Percentiles rank a stretch among this genome's conserved stretches.
Conservation (phyloP, 345 rosid species). For the Salix purpurea region DNA sequence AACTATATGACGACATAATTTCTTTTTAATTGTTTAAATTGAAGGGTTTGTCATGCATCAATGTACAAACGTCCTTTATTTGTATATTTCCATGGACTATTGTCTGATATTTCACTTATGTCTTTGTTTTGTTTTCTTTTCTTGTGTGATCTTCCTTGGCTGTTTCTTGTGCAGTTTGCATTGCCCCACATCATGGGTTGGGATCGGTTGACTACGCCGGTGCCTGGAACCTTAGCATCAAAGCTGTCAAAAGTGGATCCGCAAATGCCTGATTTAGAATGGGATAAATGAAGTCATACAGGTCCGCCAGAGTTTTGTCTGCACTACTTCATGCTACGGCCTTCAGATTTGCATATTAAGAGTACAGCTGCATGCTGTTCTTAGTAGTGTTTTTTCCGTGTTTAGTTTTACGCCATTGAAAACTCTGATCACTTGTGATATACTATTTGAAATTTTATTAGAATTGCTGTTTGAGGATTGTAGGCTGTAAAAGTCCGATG, state of each 20-base stretch:
- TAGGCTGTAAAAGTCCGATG: no score
- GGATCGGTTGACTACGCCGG: constrained; percentile 49
- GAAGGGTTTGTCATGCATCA: no score
- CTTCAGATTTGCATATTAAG: not conserved
- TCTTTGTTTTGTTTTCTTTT: not conserved
- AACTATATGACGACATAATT: no score
- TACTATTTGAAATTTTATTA: no score
- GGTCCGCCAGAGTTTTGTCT: not conserved
- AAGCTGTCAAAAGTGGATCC: constrained; percentile 39
- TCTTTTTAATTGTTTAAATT: no score
- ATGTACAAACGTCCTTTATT: no score
- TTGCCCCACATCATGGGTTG: constrained; percentile 94
- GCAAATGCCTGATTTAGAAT: constrained; percentile 45
- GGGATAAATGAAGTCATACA: constrained; percentile 47
- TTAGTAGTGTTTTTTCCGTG: not conserved
- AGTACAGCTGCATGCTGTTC: not conserved
- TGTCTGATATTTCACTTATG: not conserved
- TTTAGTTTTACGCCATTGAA: not conserved
- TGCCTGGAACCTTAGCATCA: not conserved
- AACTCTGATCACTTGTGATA: no score
- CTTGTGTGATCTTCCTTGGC: not conserved
- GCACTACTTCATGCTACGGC: not conserved
- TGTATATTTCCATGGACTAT: no score
- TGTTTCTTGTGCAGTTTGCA: constrained; percentile 55
- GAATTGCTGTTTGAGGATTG: no score